phyloP scores from a whole-genome alignment of 805 yeast species.

The Sugiyamaella chiloensis region DNA sequence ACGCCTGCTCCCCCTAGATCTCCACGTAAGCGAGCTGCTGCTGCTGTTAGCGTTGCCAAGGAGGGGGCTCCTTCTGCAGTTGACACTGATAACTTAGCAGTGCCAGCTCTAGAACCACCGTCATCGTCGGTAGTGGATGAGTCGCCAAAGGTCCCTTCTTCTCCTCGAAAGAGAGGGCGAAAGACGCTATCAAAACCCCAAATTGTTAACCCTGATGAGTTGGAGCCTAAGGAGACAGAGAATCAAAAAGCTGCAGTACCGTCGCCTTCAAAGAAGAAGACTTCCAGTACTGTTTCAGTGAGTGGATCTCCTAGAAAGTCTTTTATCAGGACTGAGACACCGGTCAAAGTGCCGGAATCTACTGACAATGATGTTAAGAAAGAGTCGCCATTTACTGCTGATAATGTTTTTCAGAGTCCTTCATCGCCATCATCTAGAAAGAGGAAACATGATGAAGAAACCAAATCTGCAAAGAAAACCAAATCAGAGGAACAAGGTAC shows the following conservation, averaged over 20 bases:
- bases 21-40: background rate
- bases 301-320: conserved; percentile 14
- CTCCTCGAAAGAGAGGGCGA: conserved; percentile 18
- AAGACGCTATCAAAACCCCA: conserved; percentile 16
- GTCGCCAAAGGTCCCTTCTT: conserved; percentile 4
- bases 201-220: conserved; percentile 11
- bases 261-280: conserved; percentile 1
- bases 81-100: background rate
- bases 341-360: background rate
- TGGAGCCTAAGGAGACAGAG: conserved; percentile 3
- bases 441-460: conserved; percentile 3
- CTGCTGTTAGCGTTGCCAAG: background rate
- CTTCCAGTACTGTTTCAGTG: conserved; percentile 11
- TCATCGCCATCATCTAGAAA: conserved; percentile 7
- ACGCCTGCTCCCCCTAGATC: background rate
- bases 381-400: conserved; percentile 11
- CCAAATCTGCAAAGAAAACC: background rate
- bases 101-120: conserved; percentile 6
- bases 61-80: background rate
- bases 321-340: background rate
- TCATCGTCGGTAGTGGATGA: conserved; percentile 5
- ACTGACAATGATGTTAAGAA: conserved; percentile 1
- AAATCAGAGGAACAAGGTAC: conserved; percentile 14
- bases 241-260: conserved; percentile 2
- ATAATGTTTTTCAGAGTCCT: conserved; percentile 15